phyloP scores from a whole-genome alignment of 306 rosid genomes.

The Malus asiatica region DNA sequence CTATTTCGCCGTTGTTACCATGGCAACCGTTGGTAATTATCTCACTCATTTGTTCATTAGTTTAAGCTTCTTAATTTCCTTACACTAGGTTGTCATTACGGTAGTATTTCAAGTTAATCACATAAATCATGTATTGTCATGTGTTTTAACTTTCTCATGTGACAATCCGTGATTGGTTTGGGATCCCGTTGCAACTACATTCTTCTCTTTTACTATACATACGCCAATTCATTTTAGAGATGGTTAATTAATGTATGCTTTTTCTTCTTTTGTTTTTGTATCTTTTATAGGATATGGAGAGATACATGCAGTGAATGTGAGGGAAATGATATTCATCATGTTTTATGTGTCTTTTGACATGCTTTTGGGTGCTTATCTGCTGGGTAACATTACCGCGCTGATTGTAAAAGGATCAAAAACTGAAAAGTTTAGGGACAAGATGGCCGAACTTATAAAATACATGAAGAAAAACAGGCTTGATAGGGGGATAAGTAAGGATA shows the following conservation, averaged over 20 bases:
- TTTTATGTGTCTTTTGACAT: slow-evolving; percentile 57
- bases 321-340: slow-evolving; percentile 75
- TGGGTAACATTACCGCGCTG: slow-evolving; percentile 60
- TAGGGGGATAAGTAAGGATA: slow-evolving; percentile 19
- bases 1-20: slow-evolving; percentile 65
- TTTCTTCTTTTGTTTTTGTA: neutral
- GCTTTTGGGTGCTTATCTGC: slow-evolving; percentile 60
- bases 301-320: slow-evolving; percentile 52
- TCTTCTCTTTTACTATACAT: neutral
- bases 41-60: neutral
- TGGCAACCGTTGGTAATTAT: slow-evolving; percentile 53
- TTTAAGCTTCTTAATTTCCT: slow-evolving; percentile 2
- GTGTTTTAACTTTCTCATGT: too few species aligned
- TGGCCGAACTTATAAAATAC: slow-evolving; percentile 45
- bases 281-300: slow-evolving; percentile 56
- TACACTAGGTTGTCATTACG: too few species aligned
- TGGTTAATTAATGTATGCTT: neutral
- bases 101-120: too few species aligned
- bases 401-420: slow-evolving; percentile 64
- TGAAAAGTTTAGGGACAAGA: slow-evolving; percentile 56
- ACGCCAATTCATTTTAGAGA: neutral
- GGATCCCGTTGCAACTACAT: too few species aligned
- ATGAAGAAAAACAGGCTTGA: slow-evolving; percentile 41
- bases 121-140: too few species aligned
- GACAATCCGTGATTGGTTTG: too few species aligned